These are phyloP conservation scores for Ottelia alismoides DNA, from an alignment of 106 monocot genomes.

Conservation along the genomic window DNA sequence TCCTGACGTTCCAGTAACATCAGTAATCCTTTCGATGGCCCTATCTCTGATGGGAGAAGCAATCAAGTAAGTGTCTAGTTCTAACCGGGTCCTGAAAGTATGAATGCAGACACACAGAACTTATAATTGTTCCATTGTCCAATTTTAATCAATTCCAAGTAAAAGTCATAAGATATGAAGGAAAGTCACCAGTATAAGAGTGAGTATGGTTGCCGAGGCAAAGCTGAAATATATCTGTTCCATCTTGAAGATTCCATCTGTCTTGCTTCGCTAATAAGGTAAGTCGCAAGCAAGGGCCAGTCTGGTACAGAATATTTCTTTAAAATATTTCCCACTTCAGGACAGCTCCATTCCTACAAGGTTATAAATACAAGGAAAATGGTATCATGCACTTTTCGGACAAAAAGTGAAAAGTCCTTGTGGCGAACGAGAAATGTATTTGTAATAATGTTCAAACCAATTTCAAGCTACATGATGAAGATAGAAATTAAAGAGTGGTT, in stretches of 20 bases:
- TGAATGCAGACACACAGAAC: too few species aligned
- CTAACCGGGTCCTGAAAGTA: conserved; percentile 82
- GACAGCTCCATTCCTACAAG: conserved; percentile 72
- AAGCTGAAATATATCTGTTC: conserved; percentile 83
- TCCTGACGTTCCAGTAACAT: conserved; percentile 81
- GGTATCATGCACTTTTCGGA: too few species aligned
- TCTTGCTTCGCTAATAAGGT: conserved; percentile 94
- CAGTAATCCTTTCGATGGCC: conserved; percentile 77
- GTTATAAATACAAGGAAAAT: too few species aligned
- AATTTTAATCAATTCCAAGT: too few species aligned
- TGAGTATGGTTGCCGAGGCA: conserved; percentile 92
- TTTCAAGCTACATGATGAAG: too few species aligned
- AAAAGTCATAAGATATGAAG: background rate
- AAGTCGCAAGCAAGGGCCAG: conserved; percentile 86
- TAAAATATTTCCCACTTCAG: conserved; percentile 55
- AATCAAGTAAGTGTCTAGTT: conserved; percentile 73
- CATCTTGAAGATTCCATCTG: conserved; percentile 58
- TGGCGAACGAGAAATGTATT: too few species aligned
- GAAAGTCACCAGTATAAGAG: conserved; percentile 80
- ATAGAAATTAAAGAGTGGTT: too few species aligned
- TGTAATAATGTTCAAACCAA: too few species aligned
- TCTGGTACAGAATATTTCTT: conserved; percentile 71
- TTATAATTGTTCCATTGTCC: too few species aligned
- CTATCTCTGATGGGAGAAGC: conserved; percentile 84
- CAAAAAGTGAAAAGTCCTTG: too few species aligned